Evolutionary conservation across 1,284 basidiomycete genomes (phyloP).

Genomic region (Dichomitus squalens): DNA sequence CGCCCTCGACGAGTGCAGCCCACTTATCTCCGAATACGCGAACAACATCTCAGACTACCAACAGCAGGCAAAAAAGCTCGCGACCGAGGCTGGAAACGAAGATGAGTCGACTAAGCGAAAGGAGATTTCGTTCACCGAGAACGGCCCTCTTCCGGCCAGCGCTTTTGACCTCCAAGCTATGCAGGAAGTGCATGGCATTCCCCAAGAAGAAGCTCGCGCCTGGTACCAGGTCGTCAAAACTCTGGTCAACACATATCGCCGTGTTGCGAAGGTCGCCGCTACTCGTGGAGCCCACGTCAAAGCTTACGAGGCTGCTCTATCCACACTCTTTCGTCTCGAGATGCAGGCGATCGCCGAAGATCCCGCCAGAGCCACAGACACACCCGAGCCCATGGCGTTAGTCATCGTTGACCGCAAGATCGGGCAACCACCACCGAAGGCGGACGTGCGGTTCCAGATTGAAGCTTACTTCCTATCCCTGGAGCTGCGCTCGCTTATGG

Average conservation of each 20-base stretch:
- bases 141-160: constrained; percentile 11
- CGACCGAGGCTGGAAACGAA: neutral
- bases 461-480: constrained; percentile 55
- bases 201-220: constrained; percentile 28
- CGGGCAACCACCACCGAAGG: constrained; percentile 55
- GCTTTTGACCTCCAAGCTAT: constrained; percentile 10
- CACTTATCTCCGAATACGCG: constrained; percentile 8
- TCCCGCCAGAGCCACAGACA: constrained; percentile 37
- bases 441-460: constrained; percentile 53
- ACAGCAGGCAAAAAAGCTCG: constrained; percentile 13
- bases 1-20: constrained; percentile 15
- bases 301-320: constrained; percentile 56
- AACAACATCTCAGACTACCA: constrained; percentile 4
- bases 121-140: constrained; percentile 1
- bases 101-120: neutral
- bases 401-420: constrained; percentile 47
- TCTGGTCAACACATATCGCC: constrained; percentile 39
- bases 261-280: constrained; percentile 39
- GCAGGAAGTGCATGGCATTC: constrained; percentile 17
- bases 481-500: constrained; percentile 46
- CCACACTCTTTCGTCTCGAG: constrained; percentile 50
- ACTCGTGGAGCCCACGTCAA: constrained; percentile 51
- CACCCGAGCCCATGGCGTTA: constrained; percentile 48
- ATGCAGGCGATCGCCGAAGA: constrained; percentile 39
- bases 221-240: constrained; percentile 42